Conservation (phyloP, 23 red algal genomes). For the Gracilaria gracilis region DNA sequence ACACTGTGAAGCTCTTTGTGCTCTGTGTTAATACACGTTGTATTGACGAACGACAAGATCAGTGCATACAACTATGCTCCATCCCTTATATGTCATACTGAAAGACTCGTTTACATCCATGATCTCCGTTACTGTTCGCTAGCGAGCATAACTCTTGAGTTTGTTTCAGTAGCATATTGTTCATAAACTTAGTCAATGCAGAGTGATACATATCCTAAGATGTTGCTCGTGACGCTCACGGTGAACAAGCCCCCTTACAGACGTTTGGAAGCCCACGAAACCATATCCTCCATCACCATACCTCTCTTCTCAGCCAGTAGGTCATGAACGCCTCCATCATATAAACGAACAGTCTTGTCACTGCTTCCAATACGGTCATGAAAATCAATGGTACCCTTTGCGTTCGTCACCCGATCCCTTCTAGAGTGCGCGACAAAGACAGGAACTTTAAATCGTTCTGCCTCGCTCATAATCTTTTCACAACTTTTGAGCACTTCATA, state of each 20-base stretch:
- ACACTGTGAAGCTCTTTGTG: too few relatives aligned
- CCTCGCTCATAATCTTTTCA: conserved; percentile 78
- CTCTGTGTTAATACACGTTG: too few relatives aligned
- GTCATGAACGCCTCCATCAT: conserved; percentile 72
- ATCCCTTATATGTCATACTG: too few relatives aligned
- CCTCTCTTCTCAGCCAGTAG: conserved; percentile 63
- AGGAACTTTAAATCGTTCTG: conserved; percentile 60
- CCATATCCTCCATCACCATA: conserved; percentile 72
- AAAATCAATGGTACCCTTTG: conserved; percentile 64
- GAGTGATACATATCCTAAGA: too few relatives aligned
- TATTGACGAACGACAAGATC: too few relatives aligned
- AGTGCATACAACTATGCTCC: too few relatives aligned
- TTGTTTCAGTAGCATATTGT: too few relatives aligned
- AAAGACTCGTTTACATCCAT: too few relatives aligned
- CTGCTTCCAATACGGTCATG: conserved; percentile 69
- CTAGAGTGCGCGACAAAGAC: conserved; percentile 81
- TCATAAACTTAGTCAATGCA: too few relatives aligned
- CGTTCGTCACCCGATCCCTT: conserved; percentile 77
- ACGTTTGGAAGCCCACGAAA: conserved; percentile 40
- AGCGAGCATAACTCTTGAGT: too few relatives aligned
- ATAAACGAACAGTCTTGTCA: conserved; percentile 69
- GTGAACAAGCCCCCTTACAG: neutral
- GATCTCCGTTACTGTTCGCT: too few relatives aligned
- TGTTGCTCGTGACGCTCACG: too few relatives aligned
- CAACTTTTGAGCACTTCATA: conserved; percentile 81